A percentile compares a stretch with the other conserved stretches of the same genome.
phyloP scores from a whole-genome alignment of 2,329 filamentous ascomycete species.

The Fusarium nygamai region DNA sequence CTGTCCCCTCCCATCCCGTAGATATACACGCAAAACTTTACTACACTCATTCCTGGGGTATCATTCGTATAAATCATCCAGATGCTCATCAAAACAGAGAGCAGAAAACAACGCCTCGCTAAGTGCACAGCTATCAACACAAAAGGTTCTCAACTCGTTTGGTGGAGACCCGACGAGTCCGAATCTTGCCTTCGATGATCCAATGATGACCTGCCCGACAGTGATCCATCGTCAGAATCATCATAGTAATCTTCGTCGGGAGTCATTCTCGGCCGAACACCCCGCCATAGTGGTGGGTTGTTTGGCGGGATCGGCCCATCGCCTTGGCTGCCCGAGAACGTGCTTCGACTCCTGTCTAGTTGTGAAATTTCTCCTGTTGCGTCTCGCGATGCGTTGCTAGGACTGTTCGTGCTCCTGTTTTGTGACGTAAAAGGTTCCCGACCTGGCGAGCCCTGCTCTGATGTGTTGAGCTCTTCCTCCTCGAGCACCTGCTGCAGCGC shows the following conservation, averaged over 20 bases:
- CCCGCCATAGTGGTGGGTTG: slow-evolving; percentile 57
- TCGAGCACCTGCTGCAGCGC: slow-evolving; percentile 66
- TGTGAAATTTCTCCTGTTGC: slow-evolving; percentile 35
- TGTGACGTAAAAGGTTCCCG: slow-evolving; percentile 25
- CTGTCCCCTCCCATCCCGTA: not conserved
- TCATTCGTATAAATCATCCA: slow-evolving; percentile 28
- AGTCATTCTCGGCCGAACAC: slow-evolving; percentile 47
- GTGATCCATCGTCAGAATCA: slow-evolving; percentile 44
- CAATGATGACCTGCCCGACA: slow-evolving; percentile 45
- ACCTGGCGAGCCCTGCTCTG: slow-evolving; percentile 21
- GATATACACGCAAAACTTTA: slow-evolving; percentile 8
- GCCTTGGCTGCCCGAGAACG: slow-evolving; percentile 35
- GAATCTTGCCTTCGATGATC: slow-evolving; percentile 40
- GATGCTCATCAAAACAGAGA: slow-evolving; percentile 15
- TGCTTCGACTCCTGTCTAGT: slow-evolving; percentile 37
- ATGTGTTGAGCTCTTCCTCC: slow-evolving; percentile 55
- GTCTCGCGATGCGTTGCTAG: slow-evolving; percentile 40
- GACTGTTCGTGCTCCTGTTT: slow-evolving; percentile 31
- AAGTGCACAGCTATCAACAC: slow-evolving; percentile 43
- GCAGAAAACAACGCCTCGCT: slow-evolving; percentile 41
- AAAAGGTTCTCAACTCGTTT: slow-evolving; percentile 20
- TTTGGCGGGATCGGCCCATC: slow-evolving; percentile 44
- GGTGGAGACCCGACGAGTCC: slow-evolving; percentile 39
- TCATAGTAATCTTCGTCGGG: slow-evolving; percentile 48
- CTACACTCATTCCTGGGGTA: slow-evolving; percentile 24